Evolutionary conservation across 2,329 filamentous ascomycete genomes (phyloP), one percentile per base, ranked within the genome.

Genomic region (Periconia sp.): DNA sequence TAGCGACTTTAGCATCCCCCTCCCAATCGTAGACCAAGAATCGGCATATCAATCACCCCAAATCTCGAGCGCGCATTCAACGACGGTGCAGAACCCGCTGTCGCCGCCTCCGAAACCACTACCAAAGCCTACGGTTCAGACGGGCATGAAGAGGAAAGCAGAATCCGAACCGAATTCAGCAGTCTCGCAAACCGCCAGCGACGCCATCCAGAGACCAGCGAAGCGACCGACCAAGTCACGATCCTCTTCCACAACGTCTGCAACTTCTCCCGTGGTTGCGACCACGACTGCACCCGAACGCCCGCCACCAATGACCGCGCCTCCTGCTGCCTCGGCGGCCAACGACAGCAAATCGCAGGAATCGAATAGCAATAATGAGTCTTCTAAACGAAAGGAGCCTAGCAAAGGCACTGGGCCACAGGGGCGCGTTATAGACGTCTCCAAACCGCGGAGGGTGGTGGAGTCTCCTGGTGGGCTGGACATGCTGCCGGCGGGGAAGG

Each of bases 401-500:
- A 56, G 51, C 40, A 69, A 65, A 38, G 63, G 63, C 7, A 66
- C 66, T 2, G 65, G 63, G 3, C 59, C 65, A 13, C 62, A 63
- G 30, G 63, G 62, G 6, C 58, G 57, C 40, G 62, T 66, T 7
- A 66, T 60, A 11, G 63, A 68, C 46, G 62, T 67, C 25, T 66
- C 64, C 3, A 59, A 59, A 29, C 61, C 55, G n/a, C 54, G 62
- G 34, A 65, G 39, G 37, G 47, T 70, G 6, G 51, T 51, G 8
- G 64, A 66, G 25, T 55, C 65, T 13, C 50, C 57, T 22, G 44
- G 36, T 15, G 52, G 55, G 8, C n/a, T 35, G 4, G 56, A 65
- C 26, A 77, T 84, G 38, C 74, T 89, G 13, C 86, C 86, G 3
- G 83, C 86, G 53, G 84, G 87, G 63, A 84, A 85, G 57, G 85